These are phyloP conservation scores for Eremothecium gossypii DNA, from an alignment of 1,139 yeast species.

Conservation along the genomic window DNA sequence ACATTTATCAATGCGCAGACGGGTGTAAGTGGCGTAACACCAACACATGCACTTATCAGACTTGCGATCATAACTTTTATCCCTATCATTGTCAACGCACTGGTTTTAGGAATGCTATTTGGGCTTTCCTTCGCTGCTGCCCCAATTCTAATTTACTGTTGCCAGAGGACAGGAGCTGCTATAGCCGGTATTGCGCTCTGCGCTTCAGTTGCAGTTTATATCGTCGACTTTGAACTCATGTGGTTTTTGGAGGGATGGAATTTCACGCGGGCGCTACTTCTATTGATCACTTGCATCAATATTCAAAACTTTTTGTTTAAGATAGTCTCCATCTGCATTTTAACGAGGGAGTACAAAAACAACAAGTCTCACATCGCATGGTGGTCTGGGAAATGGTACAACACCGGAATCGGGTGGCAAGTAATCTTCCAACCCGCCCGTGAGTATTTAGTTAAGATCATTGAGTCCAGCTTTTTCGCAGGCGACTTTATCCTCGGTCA, in stretches of 20 bases:
- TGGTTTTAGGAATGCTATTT: conserved; percentile 37
- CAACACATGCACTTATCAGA: conserved; percentile 47
- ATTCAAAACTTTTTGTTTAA: conserved; percentile 49
- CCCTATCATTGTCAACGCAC: conserved; percentile 45
- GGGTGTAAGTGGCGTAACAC: conserved; percentile 41
- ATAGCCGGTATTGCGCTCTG: conserved; percentile 47
- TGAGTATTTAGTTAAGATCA: conserved; percentile 57
- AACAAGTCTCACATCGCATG: conserved; percentile 57
- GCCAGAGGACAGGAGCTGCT: conserved; percentile 32
- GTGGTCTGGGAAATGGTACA: conserved; percentile 82
- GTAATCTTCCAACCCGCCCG: conserved; percentile 57
- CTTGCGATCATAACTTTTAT: conserved; percentile 40
- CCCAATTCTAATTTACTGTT: conserved; percentile 36
- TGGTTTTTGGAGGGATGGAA: conserved; percentile 60
- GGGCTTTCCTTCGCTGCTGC: conserved; percentile 41
- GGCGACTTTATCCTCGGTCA: conserved; percentile 69
- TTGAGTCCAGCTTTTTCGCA: conserved; percentile 62
- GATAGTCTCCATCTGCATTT: conserved; percentile 35
- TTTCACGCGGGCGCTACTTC: conserved; percentile 46
- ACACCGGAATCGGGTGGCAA: conserved; percentile 49
- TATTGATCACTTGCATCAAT: conserved; percentile 46
- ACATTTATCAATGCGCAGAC: conserved; percentile 64
- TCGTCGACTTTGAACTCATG: conserved; percentile 49
- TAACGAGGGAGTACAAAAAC: conserved; percentile 53
- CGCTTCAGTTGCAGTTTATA: conserved; percentile 43